Evolutionary conservation across 352 stramenopile genomes (phyloP).

Genomic region (Halophytophthora batemanensis): DNA sequence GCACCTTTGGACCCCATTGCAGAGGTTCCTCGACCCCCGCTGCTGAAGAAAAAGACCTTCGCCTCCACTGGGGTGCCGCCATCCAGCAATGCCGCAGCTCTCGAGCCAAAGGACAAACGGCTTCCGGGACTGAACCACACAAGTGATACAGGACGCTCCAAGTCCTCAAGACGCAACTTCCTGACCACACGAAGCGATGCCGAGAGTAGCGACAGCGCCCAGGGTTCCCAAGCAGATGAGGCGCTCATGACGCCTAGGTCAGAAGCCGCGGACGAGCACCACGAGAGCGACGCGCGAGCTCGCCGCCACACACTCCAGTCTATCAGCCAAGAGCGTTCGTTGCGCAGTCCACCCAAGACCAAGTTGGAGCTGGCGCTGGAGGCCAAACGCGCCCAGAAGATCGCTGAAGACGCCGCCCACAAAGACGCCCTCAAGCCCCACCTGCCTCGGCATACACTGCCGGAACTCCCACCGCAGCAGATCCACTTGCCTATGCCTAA

Average conservation of each 20-base stretch:
- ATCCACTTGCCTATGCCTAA: conserved; percentile 49
- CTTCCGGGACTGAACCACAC: conserved; percentile 15
- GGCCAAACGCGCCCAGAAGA: conserved; percentile 6
- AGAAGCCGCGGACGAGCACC: conserved; percentile 2
- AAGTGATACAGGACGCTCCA: too few relatives aligned
- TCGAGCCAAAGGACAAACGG: conserved; percentile 1
- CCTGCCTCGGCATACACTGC: conserved; percentile 9
- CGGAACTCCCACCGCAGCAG: conserved; percentile 31
- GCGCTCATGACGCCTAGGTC: conserved; percentile 3
- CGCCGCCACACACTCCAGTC: too few relatives aligned
- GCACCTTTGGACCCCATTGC: neutral
- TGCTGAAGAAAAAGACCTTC: conserved; percentile 13
- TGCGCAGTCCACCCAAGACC: conserved; percentile 6
- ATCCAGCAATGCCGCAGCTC: neutral
- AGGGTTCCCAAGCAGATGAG: conserved; percentile 1
- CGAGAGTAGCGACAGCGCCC: conserved; percentile 13
- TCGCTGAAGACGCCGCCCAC: conserved; percentile 10
- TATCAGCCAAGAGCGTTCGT: conserved; percentile 11
- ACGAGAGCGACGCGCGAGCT: too few relatives aligned
- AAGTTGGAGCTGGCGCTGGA: conserved; percentile 20
- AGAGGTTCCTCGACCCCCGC: conserved; percentile 8
- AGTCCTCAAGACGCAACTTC: too few relatives aligned
- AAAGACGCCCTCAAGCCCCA: conserved; percentile 17
- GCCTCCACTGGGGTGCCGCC: conserved; percentile 9
- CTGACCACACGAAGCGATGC: conserved; percentile 6